A percentile compares a stretch with the other conserved stretches of the same genome.
Conservation (phyloP, 352 stramenopile genomes). For the Globisporangium irregulare region DNA sequence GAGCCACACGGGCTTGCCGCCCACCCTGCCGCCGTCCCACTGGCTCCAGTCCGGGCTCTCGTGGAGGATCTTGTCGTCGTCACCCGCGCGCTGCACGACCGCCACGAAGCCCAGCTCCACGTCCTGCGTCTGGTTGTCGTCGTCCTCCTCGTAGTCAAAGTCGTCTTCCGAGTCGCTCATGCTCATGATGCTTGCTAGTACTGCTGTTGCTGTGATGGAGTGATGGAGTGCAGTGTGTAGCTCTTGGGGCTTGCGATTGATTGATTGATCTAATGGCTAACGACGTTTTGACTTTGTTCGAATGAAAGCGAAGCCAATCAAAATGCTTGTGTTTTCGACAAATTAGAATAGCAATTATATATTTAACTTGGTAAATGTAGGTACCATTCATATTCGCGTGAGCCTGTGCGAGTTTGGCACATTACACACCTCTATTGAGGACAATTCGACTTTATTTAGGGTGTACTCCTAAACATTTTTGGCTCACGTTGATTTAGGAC, state of each 20-base stretch:
- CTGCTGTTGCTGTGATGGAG: not conserved
- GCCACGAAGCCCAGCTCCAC: slow-evolving; percentile 81
- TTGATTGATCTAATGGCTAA: not conserved
- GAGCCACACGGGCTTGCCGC: slow-evolving; percentile 88
- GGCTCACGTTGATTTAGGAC: too few relatives aligned
- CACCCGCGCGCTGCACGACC: slow-evolving; percentile 26
- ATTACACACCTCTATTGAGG: too few relatives aligned
- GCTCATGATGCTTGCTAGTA: not conserved
- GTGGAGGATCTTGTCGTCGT: slow-evolving; percentile 33
- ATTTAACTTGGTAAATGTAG: not conserved
- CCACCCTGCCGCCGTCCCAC: slow-evolving; percentile 93
- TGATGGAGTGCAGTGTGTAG: not conserved
- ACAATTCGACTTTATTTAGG: too few relatives aligned
- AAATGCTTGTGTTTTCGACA: not conserved
- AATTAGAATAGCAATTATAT: not conserved
- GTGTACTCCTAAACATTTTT: too few relatives aligned
- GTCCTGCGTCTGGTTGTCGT: slow-evolving; percentile 30
- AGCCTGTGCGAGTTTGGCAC: too few relatives aligned
- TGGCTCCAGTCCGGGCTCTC: slow-evolving; percentile 67
- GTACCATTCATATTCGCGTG: too few relatives aligned
- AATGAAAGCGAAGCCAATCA: slow-evolving; percentile 6
- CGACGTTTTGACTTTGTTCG: slow-evolving; percentile 1
- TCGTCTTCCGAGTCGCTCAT: slow-evolving; percentile 55
- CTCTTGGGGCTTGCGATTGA: not conserved
- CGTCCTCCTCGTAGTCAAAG: slow-evolving; percentile 31